phyloP scores from a whole-genome alignment of 2,329 filamentous ascomycete species.

The Leptographium radiaticola region DNA sequence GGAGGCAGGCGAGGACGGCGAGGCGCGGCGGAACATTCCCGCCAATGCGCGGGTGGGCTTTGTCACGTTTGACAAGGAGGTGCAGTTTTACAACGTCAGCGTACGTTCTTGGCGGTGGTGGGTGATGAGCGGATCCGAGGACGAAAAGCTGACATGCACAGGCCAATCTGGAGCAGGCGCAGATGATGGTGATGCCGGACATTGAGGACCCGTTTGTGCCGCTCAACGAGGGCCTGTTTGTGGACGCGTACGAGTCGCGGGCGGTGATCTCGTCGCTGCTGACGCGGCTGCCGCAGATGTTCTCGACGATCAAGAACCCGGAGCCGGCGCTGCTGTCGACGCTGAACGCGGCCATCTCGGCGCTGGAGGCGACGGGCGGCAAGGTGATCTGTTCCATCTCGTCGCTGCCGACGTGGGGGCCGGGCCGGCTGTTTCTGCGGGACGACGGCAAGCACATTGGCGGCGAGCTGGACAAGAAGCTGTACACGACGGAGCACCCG shows the following conservation, averaged over 20 bases:
- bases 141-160: slow-evolving; percentile 17
- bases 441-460: slow-evolving; percentile 80
- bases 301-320: slow-evolving; percentile 76
- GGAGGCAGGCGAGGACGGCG: slow-evolving; percentile 36
- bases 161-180: slow-evolving; percentile 68
- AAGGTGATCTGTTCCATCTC: slow-evolving; percentile 84
- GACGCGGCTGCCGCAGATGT: slow-evolving; percentile 69
- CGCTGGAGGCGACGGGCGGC: slow-evolving; percentile 74
- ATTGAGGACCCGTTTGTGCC: slow-evolving; percentile 94
- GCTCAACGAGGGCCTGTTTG: slow-evolving; percentile 81
- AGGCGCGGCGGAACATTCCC: slow-evolving; percentile 50
- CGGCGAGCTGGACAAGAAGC: slow-evolving; percentile 81
- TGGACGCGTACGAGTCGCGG: slow-evolving; percentile 85
- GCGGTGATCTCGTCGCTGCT: slow-evolving; percentile 81
- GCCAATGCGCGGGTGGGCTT: slow-evolving; percentile 81
- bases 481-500: slow-evolving; percentile 81
- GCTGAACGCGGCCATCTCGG: slow-evolving; percentile 70
- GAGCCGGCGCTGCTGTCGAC: slow-evolving; percentile 80
- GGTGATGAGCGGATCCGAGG: too few species aligned
- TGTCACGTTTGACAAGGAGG: slow-evolving; percentile 89
- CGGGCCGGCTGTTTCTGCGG: slow-evolving; percentile 69
- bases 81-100: slow-evolving; percentile 95
- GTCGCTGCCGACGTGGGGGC: slow-evolving; percentile 83
- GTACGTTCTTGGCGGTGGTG: slow-evolving; percentile 14
- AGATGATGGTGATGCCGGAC: slow-evolving; percentile 98